A percentile compares a stretch with the other conserved stretches of the same genome.
phyloP scores from a whole-genome alignment of 805 yeast genomes.

The Cyberlindnera americana region DNA sequence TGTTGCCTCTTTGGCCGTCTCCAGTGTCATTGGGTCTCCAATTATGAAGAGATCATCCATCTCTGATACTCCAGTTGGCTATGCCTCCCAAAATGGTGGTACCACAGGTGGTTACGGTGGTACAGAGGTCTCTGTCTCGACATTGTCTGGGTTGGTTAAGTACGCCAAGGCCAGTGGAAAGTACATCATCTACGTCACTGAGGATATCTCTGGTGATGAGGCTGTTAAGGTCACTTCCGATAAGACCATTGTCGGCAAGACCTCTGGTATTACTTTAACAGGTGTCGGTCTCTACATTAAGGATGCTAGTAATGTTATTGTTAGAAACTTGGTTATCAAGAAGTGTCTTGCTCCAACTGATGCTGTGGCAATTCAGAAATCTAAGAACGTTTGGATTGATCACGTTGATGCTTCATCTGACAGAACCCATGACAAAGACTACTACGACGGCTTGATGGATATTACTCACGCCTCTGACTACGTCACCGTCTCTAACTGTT shows the following conservation, averaged over 20 bases:
- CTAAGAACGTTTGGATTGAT: slow-evolving; percentile 8
- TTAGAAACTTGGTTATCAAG: slow-evolving; percentile 7
- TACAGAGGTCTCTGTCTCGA: slow-evolving; percentile 3
- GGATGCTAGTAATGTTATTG: slow-evolving; percentile 5
- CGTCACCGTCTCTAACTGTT: slow-evolving; percentile 6
- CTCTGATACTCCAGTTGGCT: slow-evolving; percentile 4
- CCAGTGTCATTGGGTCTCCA: neutral
- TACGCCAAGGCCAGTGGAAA: slow-evolving; percentile 2
- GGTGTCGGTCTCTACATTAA: slow-evolving; percentile 6
- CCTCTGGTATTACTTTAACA: slow-evolving; percentile 3
- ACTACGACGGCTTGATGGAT: slow-evolving; percentile 8
- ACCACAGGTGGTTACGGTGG: slow-evolving; percentile 10
- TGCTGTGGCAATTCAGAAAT: slow-evolving; percentile 1
- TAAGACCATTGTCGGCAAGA: slow-evolving; percentile 8
- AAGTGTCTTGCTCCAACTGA: slow-evolving; percentile 7
- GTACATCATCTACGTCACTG: slow-evolving; percentile 5
- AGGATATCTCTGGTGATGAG: slow-evolving; percentile 4
- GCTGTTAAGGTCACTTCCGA: slow-evolving; percentile 5
- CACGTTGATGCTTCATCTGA: slow-evolving; percentile 7
- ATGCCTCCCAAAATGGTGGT: slow-evolving; percentile 5
- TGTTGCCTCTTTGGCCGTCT: neutral
- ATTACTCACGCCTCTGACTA: slow-evolving; percentile 7
- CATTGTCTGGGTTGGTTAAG: slow-evolving; percentile 1
- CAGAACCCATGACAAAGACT: slow-evolving; percentile 7
- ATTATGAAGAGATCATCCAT: slow-evolving; percentile 1